phyloP scores from a whole-genome alignment of 805 yeast species.

The Wilhelminamyces savonicus region DNA sequence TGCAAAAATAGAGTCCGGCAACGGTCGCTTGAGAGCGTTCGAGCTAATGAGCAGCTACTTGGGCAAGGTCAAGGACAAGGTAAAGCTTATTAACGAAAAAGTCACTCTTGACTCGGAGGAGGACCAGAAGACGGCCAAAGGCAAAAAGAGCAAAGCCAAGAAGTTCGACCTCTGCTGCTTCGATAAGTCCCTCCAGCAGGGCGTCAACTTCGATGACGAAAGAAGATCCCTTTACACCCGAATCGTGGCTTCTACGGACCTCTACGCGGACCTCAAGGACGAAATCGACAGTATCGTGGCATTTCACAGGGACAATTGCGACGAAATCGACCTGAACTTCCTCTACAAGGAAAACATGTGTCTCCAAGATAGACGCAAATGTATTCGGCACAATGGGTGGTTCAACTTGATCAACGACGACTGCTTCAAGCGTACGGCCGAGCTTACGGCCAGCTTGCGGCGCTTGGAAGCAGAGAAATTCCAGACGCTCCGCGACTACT shows the following conservation, averaged over 20 bases:
- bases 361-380: conserved; percentile 48
- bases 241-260: conserved; percentile 1
- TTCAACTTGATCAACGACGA: conserved; percentile 31
- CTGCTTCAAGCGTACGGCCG: conserved; percentile 20
- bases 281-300: conserved; percentile 11
- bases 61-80: conserved; percentile 26
- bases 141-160: conserved; percentile 12
- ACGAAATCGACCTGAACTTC: conserved; percentile 7
- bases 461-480: conserved; percentile 20
- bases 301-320: conserved; percentile 8
- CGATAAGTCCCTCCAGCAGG: conserved; percentile 21
- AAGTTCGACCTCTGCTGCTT: conserved; percentile 52
- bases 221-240: too few relatives aligned
- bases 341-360: conserved; percentile 33
- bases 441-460: conserved; percentile 27
- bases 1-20: conserved; percentile 8
- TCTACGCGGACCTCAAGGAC: conserved; percentile 6
- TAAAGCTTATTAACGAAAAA: conserved; percentile 32
- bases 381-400: conserved; percentile 52
- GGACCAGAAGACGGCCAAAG: neutral
- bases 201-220: too few relatives aligned
- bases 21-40: conserved; percentile 6
- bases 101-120: conserved; percentile 9
- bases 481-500: conserved; percentile 27
- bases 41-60: conserved; percentile 17